Evolutionary conservation across 2,329 filamentous ascomycete species (phyloP), one percentile per base, ranked within the genome.

Genomic region (Xylariaceae sp.): DNA sequence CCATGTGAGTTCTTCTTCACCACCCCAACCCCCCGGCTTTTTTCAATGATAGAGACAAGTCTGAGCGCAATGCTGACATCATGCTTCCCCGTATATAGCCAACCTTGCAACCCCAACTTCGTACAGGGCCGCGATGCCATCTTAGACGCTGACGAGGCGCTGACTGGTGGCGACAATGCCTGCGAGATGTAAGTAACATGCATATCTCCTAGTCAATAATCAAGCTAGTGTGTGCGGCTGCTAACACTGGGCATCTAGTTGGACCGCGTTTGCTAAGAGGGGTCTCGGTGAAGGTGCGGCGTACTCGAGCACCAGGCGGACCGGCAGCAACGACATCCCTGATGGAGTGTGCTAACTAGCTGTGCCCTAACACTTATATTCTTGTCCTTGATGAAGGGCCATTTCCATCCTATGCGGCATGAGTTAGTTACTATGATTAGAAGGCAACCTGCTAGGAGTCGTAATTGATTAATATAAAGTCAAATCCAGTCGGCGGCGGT

Each of bases 101-200:
- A 81, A 71, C 79, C 79, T 44, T 82, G 79, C 71, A 78, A 77
- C 64, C 79, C 79, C 40, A 78, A 74, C 54, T 79, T 81, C 56
- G 63, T 81, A 9, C 71, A 75, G 50, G 78, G 77, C 6, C 71
- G 79, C 41, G 75, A 81, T 58, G 78, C 78, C 16, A 80, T 82
- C 63, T 56, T 81, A 16, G 79, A 81, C 53, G 78, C 79, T 0
- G 79, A 81, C 63, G 65, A 67, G 61, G 74, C 73, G 2, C 67
- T 81, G n/a, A 81, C 79, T 2, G 75, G 74, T 7, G 79, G 78
- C 2, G 67, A 70, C 44, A 81, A 82, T 63, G 57, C 59, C 19
- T 82, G 79, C 56, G 73, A 74, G 61, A 72, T 82, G 60, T 62
- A 62, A 60, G 60, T 60, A 7, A n/a, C 37, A 18, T 32, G 23